Base-by-base conservation (phyloP, 148 eudicot genomes). In the Diospyros kaki region DNA sequence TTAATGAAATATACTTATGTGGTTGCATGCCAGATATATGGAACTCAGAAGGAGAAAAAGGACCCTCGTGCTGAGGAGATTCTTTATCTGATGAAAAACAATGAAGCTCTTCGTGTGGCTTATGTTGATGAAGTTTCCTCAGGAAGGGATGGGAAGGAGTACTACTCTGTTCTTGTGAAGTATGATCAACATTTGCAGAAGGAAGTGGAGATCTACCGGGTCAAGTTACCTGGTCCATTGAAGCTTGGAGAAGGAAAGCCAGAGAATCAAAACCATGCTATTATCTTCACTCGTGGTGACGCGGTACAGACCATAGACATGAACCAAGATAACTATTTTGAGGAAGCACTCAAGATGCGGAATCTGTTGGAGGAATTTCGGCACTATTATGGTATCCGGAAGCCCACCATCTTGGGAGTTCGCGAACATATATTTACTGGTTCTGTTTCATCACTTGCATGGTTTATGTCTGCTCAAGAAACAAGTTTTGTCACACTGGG, bases 221-320 rank as follows among this genome's bases (percentile, higher is more conserved):
- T 92, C 63, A 92, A 80, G 80, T 82, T 92, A 75, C 97, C 97
- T 52, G 97, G 97, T 72, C 97, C 97, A 5, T 76, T 92, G 61
- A 92, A 92, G 82, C 85, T 92, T 60, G 97, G 97, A 73, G 97
- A 92, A 82, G 97, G 94, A 61, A 92, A 92, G 75, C 97, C 97
- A 12, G 97, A 92, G 79, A 92, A 92, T 84, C 97, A 92, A 79
- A 92, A 92, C 83, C 92, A 90, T 83, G 94, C 97, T 54, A 46
- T 88, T 73, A 92, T 92, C 14, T 92, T 90, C 81, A 92, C 93
- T 54, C 86, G 97, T 55, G 97, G 97, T 55, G 94, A 92, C 90
- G 97, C 97, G 14, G 81, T 90, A 67, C 97, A 92, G 85, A 88
- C 97, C 1, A 92, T 92, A 81, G 97, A 92, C 76, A 92, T 92